A percentile compares a stretch with the other conserved stretches of the same genome.
phyloP scores from a whole-genome alignment of 192 early-diverging fungal species.

The Chytriomyces confervae region DNA sequence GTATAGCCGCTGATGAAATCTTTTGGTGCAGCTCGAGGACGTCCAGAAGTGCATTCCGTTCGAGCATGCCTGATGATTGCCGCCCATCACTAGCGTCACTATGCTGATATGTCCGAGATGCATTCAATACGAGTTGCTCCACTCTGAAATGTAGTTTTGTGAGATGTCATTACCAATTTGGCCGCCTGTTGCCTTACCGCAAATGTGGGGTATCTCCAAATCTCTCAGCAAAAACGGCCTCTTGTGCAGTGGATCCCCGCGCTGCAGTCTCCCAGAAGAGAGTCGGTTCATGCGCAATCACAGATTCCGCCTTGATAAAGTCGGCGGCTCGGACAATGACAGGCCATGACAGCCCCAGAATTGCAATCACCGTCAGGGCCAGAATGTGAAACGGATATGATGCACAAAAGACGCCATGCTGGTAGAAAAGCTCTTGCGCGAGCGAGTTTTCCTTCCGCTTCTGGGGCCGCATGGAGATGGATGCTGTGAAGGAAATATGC shows the following conservation, averaged over 20 bases:
- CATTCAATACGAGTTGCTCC: slow-evolving; percentile 51
- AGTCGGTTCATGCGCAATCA: slow-evolving; percentile 30
- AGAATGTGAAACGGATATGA: slow-evolving; percentile 64
- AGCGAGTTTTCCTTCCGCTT: too few relatives aligned
- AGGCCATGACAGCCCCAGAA: slow-evolving; percentile 64
- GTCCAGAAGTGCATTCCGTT: slow-evolving; percentile 3
- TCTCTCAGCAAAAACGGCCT: slow-evolving; percentile 30
- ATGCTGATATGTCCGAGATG: slow-evolving; percentile 3
- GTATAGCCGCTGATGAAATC: not conserved
- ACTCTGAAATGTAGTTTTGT: slow-evolving; percentile 23
- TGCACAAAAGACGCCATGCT: slow-evolving; percentile 68
- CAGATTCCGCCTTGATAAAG: slow-evolving; percentile 39
- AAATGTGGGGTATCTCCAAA: slow-evolving; percentile 37
- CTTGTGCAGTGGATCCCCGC: slow-evolving; percentile 37
- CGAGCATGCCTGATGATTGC: slow-evolving; percentile 18
- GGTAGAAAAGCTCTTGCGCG: slow-evolving; percentile 51
- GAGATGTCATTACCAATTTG: not conserved
- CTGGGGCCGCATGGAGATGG: too few relatives aligned
- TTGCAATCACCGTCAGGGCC: slow-evolving; percentile 56
- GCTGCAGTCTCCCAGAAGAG: slow-evolving; percentile 52
- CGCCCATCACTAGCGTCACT: not conserved
- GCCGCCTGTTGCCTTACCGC: not conserved
- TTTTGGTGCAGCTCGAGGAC: not conserved
- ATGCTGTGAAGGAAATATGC: too few relatives aligned
- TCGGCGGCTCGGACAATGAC: slow-evolving; percentile 29